Base-by-base conservation (phyloP, 306 rosid genomes). In the Cyamopsis tetragonoloba region DNA sequence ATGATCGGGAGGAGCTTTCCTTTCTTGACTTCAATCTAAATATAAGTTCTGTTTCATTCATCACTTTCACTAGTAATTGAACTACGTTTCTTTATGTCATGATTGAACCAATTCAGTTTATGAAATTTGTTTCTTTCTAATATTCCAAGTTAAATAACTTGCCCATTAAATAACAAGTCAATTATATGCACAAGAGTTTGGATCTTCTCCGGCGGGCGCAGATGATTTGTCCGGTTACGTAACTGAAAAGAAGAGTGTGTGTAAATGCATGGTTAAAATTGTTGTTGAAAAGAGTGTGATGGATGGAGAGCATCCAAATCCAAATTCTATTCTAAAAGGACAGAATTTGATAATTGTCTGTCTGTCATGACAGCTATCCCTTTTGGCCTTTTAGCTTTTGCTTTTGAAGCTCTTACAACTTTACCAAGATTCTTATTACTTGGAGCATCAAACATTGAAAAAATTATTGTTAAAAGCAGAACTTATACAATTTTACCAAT, bases 21-120 rank as follows among this genome's bases (percentile, higher is more conserved):
- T 70, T 51, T 63, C 59, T 62, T 63, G 79, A 76, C 35, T 66
- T 74, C 66, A 74, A 66, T 64, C 32, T 54, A 19, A 58, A 32
- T 79, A 20, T 49, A 20, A 37, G 32, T 41, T 39, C 17, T 19
- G 38, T 70, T 69, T 69, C 31, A 7, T 70, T 34, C 4, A 0
- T 34, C 32, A 28, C 19, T 27, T 0, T 34, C 32, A 28, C 19
- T 27, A 3, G 34, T n/a, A 26, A 43, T 44, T 26, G 7, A 42
- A 30, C 64, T 32, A 54, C 20, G 24, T 37, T 42, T 39, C 32
- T 70, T 51, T 53, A 1, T 12, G 10, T 11, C 10, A 28, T 44
- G 32, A 9, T 18, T 18, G n/a, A 10, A 14, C n/a, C n/a, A 28
- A 18, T 47, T 46, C 19, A 17, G 44, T 26, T 15, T 24, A 53